Conservation (phyloP, 2,329 filamentous ascomycete genomes). For the Fulvia fulva region DNA sequence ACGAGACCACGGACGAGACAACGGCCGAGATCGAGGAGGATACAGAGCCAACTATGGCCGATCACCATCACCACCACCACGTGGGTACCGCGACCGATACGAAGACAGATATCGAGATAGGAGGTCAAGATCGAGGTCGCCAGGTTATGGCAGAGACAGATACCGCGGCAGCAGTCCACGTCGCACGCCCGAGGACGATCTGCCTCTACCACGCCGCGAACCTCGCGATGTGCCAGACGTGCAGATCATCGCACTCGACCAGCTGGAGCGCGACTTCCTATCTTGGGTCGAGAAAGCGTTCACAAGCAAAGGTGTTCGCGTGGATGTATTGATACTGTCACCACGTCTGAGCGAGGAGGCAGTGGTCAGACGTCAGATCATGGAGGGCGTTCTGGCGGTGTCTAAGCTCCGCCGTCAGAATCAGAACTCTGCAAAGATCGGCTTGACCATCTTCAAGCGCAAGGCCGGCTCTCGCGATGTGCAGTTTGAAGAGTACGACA, state of each 20-base stretch:
- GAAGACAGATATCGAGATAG: conserved; percentile 34
- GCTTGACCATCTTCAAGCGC: conserved; percentile 81
- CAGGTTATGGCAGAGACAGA: conserved; percentile 39
- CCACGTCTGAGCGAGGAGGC: conserved; percentile 71
- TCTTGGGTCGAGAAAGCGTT: conserved; percentile 78
- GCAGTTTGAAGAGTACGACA: conserved; percentile 80
- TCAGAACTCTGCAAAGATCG: conserved; percentile 68
- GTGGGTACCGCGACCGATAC: conserved; percentile 35
- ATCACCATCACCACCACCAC: conserved; percentile 44
- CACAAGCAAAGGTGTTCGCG: conserved; percentile 64
- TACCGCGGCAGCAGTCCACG: conserved; percentile 55
- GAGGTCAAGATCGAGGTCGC: conserved; percentile 33
- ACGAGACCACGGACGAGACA: conserved; percentile 34
- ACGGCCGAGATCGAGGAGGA: conserved; percentile 56
- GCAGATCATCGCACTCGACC: conserved; percentile 77
- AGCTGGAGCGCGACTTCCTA: conserved; percentile 75
- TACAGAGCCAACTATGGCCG: conserved; percentile 45
- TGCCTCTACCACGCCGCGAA: conserved; percentile 70
- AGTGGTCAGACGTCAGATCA: conserved; percentile 78
- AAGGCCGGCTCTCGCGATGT: conserved; percentile 69
- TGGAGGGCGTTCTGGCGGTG: conserved; percentile 84
- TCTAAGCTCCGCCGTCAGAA: conserved; percentile 68
- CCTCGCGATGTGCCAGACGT: conserved; percentile 80
- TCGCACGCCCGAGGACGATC: conserved; percentile 58
- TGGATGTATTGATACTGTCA: conserved; percentile 75